A percentile compares a stretch with the other conserved stretches of the same genome.
Evolutionary conservation across 2,329 filamentous ascomycete genomes (phyloP).

Genomic region (Apiospora sp.): DNA sequence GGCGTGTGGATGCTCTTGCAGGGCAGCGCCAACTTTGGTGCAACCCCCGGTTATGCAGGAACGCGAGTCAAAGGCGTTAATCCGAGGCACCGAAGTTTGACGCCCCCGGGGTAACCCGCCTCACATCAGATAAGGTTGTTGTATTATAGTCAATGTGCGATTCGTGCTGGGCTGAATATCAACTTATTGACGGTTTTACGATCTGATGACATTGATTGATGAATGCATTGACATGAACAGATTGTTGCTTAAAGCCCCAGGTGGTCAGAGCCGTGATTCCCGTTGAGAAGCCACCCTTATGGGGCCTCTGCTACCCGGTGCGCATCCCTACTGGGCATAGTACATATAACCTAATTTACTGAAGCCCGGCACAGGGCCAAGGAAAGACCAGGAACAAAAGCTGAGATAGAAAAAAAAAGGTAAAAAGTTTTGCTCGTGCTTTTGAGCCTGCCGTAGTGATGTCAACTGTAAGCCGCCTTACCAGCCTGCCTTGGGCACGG

Average conservation of each 20-base stretch:
- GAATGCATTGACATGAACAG: conserved; percentile 4
- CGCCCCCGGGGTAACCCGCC: conserved; percentile 4
- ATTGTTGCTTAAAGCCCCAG: conserved; percentile 12
- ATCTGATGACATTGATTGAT: not conserved
- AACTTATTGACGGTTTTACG: not conserved
- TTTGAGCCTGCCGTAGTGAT: not conserved
- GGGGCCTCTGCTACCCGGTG: conserved; percentile 1
- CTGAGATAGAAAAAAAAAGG: not conserved
- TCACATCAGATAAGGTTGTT: conserved; percentile 5
- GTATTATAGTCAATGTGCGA: not conserved
- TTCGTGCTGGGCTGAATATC: not conserved
- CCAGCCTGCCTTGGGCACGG: not conserved
- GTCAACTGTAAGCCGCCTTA: not conserved
- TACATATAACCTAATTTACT: not conserved
- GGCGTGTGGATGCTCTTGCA: not conserved
- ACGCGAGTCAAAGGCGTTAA: conserved; percentile 23
- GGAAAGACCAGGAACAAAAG: not conserved
- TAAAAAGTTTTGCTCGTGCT: not conserved
- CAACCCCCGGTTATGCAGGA: conserved; percentile 22
- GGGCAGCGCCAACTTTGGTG: conserved; percentile 6
- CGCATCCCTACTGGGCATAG: conserved; percentile 9
- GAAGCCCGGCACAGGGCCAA: not conserved
- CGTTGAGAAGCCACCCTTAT: conserved; percentile 4
- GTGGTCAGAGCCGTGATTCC: conserved; percentile 19
- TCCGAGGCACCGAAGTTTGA: not conserved